These are phyloP conservation scores for Aegilops bicornis DNA, from an alignment of 176 grass and related monocot species.

Conservation along the genomic window DNA sequence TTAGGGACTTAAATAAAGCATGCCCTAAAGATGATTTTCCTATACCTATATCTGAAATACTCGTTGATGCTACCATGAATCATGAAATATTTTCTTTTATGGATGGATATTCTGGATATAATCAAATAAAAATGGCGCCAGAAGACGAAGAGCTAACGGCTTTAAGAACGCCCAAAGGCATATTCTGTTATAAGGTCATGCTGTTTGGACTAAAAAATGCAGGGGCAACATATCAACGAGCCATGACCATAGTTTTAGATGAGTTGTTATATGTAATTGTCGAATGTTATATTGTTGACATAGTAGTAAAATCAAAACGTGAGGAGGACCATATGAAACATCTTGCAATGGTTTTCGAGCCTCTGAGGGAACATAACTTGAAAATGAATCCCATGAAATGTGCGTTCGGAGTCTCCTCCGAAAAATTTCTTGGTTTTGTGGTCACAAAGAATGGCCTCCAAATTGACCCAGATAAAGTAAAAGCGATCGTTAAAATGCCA, in stretches of 20 bases:
- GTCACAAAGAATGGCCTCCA: not conserved
- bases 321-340: not conserved
- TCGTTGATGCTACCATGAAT: too few species aligned
- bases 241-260: too few species aligned
- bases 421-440: constrained; percentile 3
- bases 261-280: not conserved
- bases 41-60: not conserved
- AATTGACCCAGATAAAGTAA: not conserved
- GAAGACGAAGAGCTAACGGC: not conserved
- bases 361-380: not conserved
- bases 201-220: too few species aligned
- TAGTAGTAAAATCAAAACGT: not conserved
- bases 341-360: not conserved
- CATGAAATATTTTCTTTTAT: too few species aligned
- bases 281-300: constrained; percentile 6
- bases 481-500: not conserved
- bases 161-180: not conserved
- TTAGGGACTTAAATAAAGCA: too few species aligned
- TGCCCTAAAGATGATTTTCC: too few species aligned
- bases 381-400: not conserved
- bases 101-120: too few species aligned
- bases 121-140: too few species aligned
- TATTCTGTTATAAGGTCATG: too few species aligned
- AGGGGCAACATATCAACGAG: too few species aligned
- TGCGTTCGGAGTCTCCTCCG: not conserved